Evolutionary conservation across 139 green algal species (phyloP).

Genomic region (Limnomonas spitsbergensis): DNA sequence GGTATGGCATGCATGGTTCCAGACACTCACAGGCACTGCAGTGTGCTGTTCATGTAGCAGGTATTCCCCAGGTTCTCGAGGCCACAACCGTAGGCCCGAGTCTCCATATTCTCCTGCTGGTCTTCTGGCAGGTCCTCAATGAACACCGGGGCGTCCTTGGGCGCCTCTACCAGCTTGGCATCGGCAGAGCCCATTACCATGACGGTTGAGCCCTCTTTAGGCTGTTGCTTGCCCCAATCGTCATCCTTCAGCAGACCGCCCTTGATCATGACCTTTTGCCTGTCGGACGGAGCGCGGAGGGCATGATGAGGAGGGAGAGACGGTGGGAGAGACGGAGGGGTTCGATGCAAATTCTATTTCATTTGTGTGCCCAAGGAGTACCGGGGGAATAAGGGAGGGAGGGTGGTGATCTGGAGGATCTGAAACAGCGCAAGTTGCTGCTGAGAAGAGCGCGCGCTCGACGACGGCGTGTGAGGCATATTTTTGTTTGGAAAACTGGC

Average conservation of each 20-base stretch:
- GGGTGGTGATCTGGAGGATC: no score
- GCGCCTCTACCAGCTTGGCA: slow-evolving; percentile 60
- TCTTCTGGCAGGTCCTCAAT: slow-evolving; percentile 91
- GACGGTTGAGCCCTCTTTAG: slow-evolving; percentile 84
- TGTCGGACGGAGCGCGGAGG: slow-evolving; percentile 1
- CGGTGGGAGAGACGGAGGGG: no score
- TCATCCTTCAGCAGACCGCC: slow-evolving; percentile 92
- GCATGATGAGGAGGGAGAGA: no score
- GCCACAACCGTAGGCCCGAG: slow-evolving; percentile 73
- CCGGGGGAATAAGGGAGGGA: no score
- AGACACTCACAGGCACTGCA: slow-evolving; percentile 83
- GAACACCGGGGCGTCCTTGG: slow-evolving; percentile 69
- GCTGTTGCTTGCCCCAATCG: slow-evolving; percentile 74
- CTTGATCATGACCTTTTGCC: slow-evolving; percentile 90
- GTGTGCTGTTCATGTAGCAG: slow-evolving; percentile 96
- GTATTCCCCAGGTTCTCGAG: slow-evolving; percentile 96
- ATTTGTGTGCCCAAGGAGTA: no score
- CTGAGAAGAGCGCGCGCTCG: no score
- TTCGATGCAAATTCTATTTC: no score
- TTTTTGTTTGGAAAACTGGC: no score
- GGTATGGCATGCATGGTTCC: no score
- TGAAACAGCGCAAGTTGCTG: no score
- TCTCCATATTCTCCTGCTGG: slow-evolving; percentile 62
- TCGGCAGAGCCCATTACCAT: slow-evolving; percentile 97
- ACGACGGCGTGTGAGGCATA: no score